Conservation (phyloP, 805 yeast genomes). For the Alloascoidea hylecoeti region DNA sequence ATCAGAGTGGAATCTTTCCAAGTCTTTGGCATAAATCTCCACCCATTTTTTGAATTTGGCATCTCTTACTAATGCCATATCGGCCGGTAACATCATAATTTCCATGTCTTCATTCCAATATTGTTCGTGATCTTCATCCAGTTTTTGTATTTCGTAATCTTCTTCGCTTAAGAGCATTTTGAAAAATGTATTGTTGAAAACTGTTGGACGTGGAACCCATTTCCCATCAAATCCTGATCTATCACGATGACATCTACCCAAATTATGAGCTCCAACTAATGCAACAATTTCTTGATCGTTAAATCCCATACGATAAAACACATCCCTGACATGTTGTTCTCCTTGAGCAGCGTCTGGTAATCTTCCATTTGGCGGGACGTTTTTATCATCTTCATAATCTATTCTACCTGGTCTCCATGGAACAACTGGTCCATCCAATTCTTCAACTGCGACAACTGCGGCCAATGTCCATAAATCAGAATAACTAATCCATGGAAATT, state of each 20-base stretch:
- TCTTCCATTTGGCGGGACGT: conserved; percentile 49
- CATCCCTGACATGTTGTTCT: conserved; percentile 34
- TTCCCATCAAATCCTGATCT: conserved; percentile 79
- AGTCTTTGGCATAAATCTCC: conserved; percentile 52
- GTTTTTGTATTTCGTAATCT: conserved; percentile 29
- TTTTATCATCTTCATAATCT: conserved; percentile 38
- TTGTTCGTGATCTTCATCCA: conserved; percentile 43
- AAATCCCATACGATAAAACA: conserved; percentile 47
- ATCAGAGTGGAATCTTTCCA: conserved; percentile 43
- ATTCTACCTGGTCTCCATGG: conserved; percentile 68
- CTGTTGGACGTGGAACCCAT: conserved; percentile 75
- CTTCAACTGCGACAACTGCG: conserved; percentile 54
- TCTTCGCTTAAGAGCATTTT: conserved; percentile 24
- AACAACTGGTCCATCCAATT: conserved; percentile 51
- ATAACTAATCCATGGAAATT: conserved; percentile 46
- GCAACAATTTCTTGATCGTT: conserved; percentile 50
- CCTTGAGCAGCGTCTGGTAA: conserved; percentile 46
- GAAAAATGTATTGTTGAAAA: conserved; percentile 61
- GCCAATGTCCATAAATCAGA: conserved; percentile 64
- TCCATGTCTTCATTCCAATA: conserved; percentile 40
- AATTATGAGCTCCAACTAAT: conserved; percentile 44
- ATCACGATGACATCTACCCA: conserved; percentile 48
- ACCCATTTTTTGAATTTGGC: conserved; percentile 47
- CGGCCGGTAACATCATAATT: conserved; percentile 83
- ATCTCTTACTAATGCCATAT: conserved; percentile 52